A percentile compares a stretch with the other conserved stretches of the same genome.
These are phyloP conservation scores for Phytomonas francai DNA, from an alignment of 208 protist species.

Conservation along the genomic window DNA sequence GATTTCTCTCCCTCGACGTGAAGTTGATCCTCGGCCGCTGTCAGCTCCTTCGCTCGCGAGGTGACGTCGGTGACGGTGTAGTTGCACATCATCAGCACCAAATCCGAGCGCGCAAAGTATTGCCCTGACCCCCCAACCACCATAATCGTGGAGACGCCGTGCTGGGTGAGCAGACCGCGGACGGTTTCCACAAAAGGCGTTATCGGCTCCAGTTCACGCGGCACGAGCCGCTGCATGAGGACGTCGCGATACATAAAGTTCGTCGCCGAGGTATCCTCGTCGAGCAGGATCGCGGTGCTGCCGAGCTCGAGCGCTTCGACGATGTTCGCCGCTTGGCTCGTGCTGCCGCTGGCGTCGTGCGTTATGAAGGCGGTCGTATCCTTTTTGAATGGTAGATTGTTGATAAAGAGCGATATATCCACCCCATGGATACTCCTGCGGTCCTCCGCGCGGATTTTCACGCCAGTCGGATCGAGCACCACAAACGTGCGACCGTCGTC, in stretches of 20 bases:
- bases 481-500: slow-evolving; percentile 91
- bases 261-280: slow-evolving; percentile 95
- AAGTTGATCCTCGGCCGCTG: neutral
- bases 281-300: slow-evolving; percentile 78
- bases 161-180: slow-evolving; percentile 43
- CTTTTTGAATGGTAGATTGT: slow-evolving; percentile 78
- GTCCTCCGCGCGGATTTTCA: slow-evolving; percentile 93
- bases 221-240: slow-evolving; percentile 88
- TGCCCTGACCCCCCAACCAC: slow-evolving; percentile 91
- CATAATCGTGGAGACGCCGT: slow-evolving; percentile 74
- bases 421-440: slow-evolving; percentile 77
- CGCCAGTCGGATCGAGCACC: slow-evolving; percentile 63
- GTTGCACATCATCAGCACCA: slow-evolving; percentile 80
- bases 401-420: slow-evolving; percentile 93
- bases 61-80: slow-evolving; percentile 81
- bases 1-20: neutral
- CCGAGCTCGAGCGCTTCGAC: slow-evolving; percentile 93
- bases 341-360: slow-evolving; percentile 85
- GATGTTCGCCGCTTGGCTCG: slow-evolving; percentile 89
- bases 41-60: slow-evolving; percentile 50
- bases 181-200: slow-evolving; percentile 83
- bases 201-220: slow-evolving; percentile 87
- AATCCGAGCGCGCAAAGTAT: slow-evolving; percentile 88
- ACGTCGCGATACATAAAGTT: slow-evolving; percentile 95
- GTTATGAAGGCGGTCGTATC: slow-evolving; percentile 63